Base-by-base conservation (phyloP, 257 asterid species). In the Solanum chaucha region DNA sequence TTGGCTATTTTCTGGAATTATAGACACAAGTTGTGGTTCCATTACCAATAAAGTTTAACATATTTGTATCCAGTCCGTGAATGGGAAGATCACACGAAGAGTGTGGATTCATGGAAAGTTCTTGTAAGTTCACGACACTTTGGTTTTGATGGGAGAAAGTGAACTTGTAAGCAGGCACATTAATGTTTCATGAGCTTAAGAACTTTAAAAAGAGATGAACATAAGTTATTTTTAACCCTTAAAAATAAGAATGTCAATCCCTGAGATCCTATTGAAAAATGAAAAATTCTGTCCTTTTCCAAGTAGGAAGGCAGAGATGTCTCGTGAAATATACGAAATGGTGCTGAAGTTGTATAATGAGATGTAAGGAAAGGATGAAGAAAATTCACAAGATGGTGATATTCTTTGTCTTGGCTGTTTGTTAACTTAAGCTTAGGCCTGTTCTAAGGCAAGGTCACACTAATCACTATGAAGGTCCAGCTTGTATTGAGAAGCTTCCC, bases 21-120 rank as follows among this genome's bases (percentile, higher is more conserved):
- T 48, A 14, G 59, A 48, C 8, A 48, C 30, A 28, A 51, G 59
- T 14, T 51, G 0, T 51, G 22, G 61, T 51, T 15, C 61, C 61
- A 51, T 51, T 15, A 51, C 61, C 61, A 51, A 51, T 51, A 51
- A 55, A 55, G n/a, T 6, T 15, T 55, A 55, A 17, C 61, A 55
- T 55, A 55, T 55, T 55, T 55, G n/a, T 17, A 55, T 17, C 61
- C 61, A 17, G 61, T 17, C n/a, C 0, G 4, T 51, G 61, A 51
- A 51, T 51, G 61, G 10, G 61, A 55, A 55, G n/a, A 55, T 17
- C 61, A 51, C 0, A 0, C 3, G 24, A 5, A 55, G 35, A 90
- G 98, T 96, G 38, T 96, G 98, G 97, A 94, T 96, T 87, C 98
- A 95, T 82, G 98, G 98, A 8, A 96, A 96, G 93, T 96, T 73